Base-by-base conservation (phyloP, 129 eudicot genomes). In the Mikania micrantha region DNA sequence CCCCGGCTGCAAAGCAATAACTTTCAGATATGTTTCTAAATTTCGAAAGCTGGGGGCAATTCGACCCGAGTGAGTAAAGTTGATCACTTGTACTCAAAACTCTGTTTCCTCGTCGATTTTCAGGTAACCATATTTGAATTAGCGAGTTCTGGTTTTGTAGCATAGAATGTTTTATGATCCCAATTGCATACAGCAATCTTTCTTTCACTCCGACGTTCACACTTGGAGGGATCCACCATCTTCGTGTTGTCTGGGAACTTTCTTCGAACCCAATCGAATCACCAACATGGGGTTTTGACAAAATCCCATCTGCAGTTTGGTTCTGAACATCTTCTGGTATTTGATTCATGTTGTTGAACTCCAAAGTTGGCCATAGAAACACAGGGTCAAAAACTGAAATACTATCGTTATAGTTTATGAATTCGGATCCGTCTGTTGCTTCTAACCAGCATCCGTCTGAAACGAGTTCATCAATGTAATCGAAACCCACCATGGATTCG, bases 361-460 rank as follows among this genome's bases (percentile, higher is more conserved):
- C 97, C 53, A 81, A 66, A 12, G 77, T 34, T 4, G 88, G 86
- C 96, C 96, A 85, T 7, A 29, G 19, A 67, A 77, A 81, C 4
- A 85, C 71, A 66, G 96, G 78, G 29, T 85, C 90, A 45, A 88
- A 85, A 45, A 84, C 75, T 6, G 88, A 67, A 79, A n/a, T n/a
- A n/a, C n/a, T n/a, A n/a, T n/a, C n/a, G n/a, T n/a, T n/a, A n/a
- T 60, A 53, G 52, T 78, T 78, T 25, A 85, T 58, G 82, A 77
- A 82, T 35, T 83, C 90, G 52, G 90, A 85, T 78, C 82, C 96
- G 48, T 85, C 82, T 32, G 80, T 64, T 22, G 95, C 75, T 72
- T 86, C 91, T 54, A 88, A 72, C 96, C 97, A 91, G 78, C 96
- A 91, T 29, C 96, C 97, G 49, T 85, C 97, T 27, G 81, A 41